Percentiles rank a stretch among this genome's conserved stretches.
Evolutionary conservation across 225 moss, liverwort and hornwort genomes (phyloP).

Genomic region (Lunularia cruciata): DNA sequence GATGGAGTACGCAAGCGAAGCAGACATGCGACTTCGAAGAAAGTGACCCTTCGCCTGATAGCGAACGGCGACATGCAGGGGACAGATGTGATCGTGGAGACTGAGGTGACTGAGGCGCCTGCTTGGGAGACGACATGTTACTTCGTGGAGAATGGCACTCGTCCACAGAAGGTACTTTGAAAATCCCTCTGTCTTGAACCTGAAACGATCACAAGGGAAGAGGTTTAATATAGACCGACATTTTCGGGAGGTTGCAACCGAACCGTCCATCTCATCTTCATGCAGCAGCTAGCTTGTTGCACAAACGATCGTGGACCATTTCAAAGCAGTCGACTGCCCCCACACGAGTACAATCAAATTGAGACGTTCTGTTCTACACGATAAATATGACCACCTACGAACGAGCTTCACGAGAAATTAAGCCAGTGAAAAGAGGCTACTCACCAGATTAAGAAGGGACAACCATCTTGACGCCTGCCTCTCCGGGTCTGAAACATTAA

Average conservation of each 20-base stretch:
- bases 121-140: slow-evolving; percentile 1
- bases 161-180: not conserved
- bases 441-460: slow-evolving; percentile 16
- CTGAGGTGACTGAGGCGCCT: not conserved
- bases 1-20: slow-evolving; percentile 20
- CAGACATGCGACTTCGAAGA: slow-evolving; percentile 20
- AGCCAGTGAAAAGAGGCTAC: not conserved
- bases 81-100: not conserved
- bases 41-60: slow-evolving; percentile 14
- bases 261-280: too few relatives aligned
- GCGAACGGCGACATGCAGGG: not conserved
- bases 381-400: too few relatives aligned
- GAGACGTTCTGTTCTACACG: too few relatives aligned
- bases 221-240: not conserved
- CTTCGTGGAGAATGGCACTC: slow-evolving; percentile 13
- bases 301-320: too few relatives aligned
- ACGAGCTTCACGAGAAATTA: too few relatives aligned
- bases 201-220: not conserved
- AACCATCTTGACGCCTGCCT: slow-evolving; percentile 10
- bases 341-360: too few relatives aligned
- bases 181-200: slow-evolving; percentile 13
- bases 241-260: not conserved
- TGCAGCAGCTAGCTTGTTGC: too few relatives aligned
- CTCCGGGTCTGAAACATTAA: not conserved
- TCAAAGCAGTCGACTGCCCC: too few relatives aligned